Evolutionary conservation across 257 asterid species (phyloP).

Genomic region (Mitragyna speciosa): DNA sequence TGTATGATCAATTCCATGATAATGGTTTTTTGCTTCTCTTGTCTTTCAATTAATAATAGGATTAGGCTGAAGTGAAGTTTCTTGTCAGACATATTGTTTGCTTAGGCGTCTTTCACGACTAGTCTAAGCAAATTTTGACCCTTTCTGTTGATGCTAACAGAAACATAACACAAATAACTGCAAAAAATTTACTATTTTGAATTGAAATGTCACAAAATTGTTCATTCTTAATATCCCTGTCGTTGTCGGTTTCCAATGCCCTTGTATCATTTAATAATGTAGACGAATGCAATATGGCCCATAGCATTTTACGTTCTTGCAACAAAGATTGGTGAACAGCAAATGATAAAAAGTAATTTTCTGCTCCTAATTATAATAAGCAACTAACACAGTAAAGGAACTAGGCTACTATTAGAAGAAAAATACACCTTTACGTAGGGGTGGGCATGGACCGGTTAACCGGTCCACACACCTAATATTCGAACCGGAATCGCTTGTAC

Average conservation of each 20-base stretch:
- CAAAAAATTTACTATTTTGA: background rate
- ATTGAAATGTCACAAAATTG: background rate
- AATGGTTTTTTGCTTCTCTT: background rate
- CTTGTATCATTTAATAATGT: background rate
- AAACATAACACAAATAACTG: background rate
- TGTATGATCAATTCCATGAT: background rate
- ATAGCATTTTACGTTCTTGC: background rate
- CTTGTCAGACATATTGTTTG: background rate
- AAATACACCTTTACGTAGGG: no score
- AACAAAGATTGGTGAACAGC: background rate
- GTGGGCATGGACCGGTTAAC: no score
- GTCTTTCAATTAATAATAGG: background rate
- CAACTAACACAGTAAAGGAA: no score
- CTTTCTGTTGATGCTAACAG: background rate
- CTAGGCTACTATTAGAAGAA: no score
- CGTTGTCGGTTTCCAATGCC: background rate
- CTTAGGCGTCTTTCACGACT: constrained; percentile 5
- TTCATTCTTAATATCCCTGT: background rate
- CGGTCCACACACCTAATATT: no score
- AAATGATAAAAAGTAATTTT: background rate
- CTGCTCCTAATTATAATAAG: background rate
- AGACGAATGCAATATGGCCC: background rate
- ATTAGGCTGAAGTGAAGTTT: background rate
- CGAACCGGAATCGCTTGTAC: no score
- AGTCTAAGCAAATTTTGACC: background rate